phyloP scores from a whole-genome alignment of 176 grass and related monocot species.

The Miscanthus lutarioriparius region DNA sequence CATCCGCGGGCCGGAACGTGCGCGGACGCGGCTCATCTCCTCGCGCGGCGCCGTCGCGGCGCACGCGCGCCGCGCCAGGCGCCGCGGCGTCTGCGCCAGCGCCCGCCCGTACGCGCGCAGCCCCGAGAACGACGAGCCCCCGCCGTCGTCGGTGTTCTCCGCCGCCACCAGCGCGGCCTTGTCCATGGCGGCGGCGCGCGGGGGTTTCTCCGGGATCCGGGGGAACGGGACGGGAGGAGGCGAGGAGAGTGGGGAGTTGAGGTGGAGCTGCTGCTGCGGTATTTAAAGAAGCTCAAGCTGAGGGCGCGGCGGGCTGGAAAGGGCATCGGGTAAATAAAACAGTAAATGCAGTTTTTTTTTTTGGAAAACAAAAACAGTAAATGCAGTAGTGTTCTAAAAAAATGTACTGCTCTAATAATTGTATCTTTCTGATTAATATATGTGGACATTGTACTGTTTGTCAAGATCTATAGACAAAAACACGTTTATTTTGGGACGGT shows the following conservation, averaged over 20 bases:
- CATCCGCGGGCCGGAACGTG: constrained; percentile 56
- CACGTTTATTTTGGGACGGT: too few relatives aligned
- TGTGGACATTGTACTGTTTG: too few relatives aligned
- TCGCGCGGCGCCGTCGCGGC: constrained; percentile 50
- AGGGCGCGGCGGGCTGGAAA: neutral
- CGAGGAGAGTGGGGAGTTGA: neutral
- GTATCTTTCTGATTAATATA: too few relatives aligned
- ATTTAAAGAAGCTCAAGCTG: neutral
- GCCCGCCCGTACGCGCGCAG: constrained; percentile 51
- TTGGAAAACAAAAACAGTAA: too few relatives aligned
- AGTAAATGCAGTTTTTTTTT: too few relatives aligned
- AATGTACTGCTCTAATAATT: too few relatives aligned
- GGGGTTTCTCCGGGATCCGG: neutral
- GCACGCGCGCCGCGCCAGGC: constrained; percentile 42
- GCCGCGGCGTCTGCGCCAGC: constrained; percentile 37
- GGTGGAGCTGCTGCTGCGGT: neutral
- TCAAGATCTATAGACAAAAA: too few relatives aligned
- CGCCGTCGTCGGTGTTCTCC: neutral
- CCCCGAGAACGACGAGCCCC: constrained; percentile 38
- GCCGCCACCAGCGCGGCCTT: constrained; percentile 25
- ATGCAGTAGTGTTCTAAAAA: too few relatives aligned
- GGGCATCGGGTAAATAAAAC: too few relatives aligned
- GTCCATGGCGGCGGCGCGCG: constrained; percentile 12
- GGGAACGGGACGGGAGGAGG: too few relatives aligned
- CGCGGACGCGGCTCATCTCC: constrained; percentile 64